These are phyloP conservation scores for Pichia rugopelliculosa DNA, from an alignment of 805 yeast species.

Conservation along the genomic window DNA sequence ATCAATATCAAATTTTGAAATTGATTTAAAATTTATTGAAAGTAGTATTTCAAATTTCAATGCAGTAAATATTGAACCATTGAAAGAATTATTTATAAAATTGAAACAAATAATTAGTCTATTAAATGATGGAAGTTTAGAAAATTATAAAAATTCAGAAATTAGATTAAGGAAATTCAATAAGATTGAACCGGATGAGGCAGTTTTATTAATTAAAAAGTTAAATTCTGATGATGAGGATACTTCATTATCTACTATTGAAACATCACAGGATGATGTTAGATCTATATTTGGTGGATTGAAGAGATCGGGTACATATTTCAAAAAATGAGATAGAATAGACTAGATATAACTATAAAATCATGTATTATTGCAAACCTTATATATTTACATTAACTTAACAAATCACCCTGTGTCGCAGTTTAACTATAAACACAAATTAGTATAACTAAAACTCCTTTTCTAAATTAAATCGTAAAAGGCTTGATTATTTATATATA, in stretches of 20 bases:
- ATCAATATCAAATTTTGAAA: constrained; percentile 65
- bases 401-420: too few species aligned
- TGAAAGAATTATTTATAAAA: constrained; percentile 43
- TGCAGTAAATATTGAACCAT: constrained; percentile 4
- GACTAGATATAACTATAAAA: too few species aligned
- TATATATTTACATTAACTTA: too few species aligned
- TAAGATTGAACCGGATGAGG: constrained; percentile 67
- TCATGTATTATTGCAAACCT: too few species aligned
- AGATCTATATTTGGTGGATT: constrained; percentile 22
- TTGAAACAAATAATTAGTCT: constrained; percentile 74
- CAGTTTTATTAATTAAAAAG: constrained; percentile 52
- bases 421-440: too few species aligned
- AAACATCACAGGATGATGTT: constrained; percentile 12
- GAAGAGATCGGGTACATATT: constrained; percentile 18
- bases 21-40: constrained; percentile 76
- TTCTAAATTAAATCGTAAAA: too few species aligned
- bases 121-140: constrained; percentile 42
- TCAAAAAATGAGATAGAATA: constrained; percentile 8
- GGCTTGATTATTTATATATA: too few species aligned
- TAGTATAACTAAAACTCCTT: too few species aligned
- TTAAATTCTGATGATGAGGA: constrained; percentile 18
- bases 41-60: constrained; percentile 35
- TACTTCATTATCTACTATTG: background rate
- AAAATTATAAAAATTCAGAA: constrained; percentile 45
- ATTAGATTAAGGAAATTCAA: constrained; percentile 60